Evolutionary conservation across 2,329 filamentous ascomycete genomes (phyloP).

Genomic region (Aspergillus bombycis): DNA sequence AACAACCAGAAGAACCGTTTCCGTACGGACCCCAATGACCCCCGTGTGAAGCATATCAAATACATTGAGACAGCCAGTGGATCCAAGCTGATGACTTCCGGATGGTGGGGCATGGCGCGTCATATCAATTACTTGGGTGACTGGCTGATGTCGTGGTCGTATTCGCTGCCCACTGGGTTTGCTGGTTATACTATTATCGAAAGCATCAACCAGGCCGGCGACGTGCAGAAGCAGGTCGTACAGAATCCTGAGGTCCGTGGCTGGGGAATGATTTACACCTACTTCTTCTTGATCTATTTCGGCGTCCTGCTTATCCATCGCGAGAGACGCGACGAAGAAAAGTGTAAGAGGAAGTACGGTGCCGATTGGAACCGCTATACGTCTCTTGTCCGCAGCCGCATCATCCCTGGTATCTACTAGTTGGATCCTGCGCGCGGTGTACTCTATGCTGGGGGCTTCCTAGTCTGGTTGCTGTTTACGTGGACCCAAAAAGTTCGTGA

Average conservation of each 20-base stretch:
- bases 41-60: slow-evolving; percentile 75
- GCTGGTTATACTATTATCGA: slow-evolving; percentile 75
- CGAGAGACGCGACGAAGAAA: slow-evolving; percentile 84
- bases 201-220: slow-evolving; percentile 53
- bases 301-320: slow-evolving; percentile 83
- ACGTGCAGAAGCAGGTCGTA: slow-evolving; percentile 72
- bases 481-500: not conserved
- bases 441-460: too few relatives aligned
- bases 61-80: slow-evolving; percentile 85
- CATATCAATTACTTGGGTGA: slow-evolving; percentile 97
- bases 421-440: too few relatives aligned
- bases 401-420: slow-evolving; percentile 83
- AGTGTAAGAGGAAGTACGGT: slow-evolving; percentile 89
- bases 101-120: slow-evolving; percentile 90
- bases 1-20: slow-evolving; percentile 96
- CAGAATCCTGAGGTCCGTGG: slow-evolving; percentile 74
- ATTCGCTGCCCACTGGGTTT: slow-evolving; percentile 81
- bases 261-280: slow-evolving; percentile 86
- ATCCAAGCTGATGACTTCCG: slow-evolving; percentile 77
- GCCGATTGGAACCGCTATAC: slow-evolving; percentile 91
- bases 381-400: slow-evolving; percentile 76
- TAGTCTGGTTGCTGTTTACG: not conserved
- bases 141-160: slow-evolving; percentile 92
- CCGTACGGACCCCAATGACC: slow-evolving; percentile 82
- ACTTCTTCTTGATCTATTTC: slow-evolving; percentile 95